phyloP scores from a whole-genome alignment of 2,329 filamentous ascomycete genomes.

The Colletotrichum orbiculare region DNA sequence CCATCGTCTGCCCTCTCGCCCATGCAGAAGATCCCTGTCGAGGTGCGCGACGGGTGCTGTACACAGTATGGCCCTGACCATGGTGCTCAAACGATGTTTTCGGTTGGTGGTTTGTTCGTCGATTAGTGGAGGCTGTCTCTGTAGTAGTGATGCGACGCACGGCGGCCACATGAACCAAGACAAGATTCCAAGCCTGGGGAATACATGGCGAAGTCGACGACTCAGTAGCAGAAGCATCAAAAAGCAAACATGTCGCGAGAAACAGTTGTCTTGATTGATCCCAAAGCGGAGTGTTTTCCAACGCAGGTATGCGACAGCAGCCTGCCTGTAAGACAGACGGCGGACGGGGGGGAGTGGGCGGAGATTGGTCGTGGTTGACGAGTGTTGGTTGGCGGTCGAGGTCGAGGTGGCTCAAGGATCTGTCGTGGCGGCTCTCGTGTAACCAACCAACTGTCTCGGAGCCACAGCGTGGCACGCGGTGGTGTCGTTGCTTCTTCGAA shows the following conservation, averaged over 20 bases:
- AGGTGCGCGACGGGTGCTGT: not conserved
- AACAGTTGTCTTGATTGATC: not conserved
- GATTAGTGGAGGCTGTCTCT: not conserved
- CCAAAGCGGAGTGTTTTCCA: not conserved
- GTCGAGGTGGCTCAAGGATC: not conserved
- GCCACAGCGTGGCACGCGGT: slow-evolving; percentile 26
- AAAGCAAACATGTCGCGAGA: not conserved
- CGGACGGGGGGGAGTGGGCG: not conserved
- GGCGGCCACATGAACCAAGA: slow-evolving; percentile 2
- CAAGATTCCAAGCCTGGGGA: slow-evolving; percentile 9
- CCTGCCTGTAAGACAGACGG: not conserved
- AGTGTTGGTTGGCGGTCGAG: slow-evolving; percentile 12
- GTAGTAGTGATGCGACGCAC: not conserved
- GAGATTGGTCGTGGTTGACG: slow-evolving; percentile 7
- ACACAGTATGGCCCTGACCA: not conserved
- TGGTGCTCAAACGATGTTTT: slow-evolving; percentile 8
- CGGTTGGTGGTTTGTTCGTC: slow-evolving; percentile 1
- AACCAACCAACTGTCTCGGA: slow-evolving; percentile 25
- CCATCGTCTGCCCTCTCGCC: not conserved
- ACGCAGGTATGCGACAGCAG: no score
- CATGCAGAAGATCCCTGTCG: slow-evolving; percentile 5
- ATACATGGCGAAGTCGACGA: not conserved
- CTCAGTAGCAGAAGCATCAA: slow-evolving; percentile 5
- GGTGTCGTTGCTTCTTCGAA: slow-evolving; percentile 15
- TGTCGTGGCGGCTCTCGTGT: slow-evolving; percentile 8